Evolutionary conservation across 306 rosid species (phyloP), one percentile per base, ranked within the genome.

Genomic region (Cyamopsis tetragonoloba): DNA sequence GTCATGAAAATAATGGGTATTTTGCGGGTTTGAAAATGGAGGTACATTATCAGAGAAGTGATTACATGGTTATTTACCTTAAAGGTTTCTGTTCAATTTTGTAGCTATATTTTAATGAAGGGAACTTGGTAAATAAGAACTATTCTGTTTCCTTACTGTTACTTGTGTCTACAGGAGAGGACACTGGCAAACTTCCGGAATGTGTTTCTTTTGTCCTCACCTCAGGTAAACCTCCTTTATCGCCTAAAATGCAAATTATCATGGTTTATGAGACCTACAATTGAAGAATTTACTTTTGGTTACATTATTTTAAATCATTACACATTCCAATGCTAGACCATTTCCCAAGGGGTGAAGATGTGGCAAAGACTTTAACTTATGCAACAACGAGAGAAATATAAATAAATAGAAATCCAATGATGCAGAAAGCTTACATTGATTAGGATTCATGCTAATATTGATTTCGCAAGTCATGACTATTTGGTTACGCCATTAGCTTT

Each of bases 201-300:
- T 72, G 75, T 79, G 60, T 39, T 83, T 32, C 73, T 83, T 39
- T 57, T 83, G 44, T 83, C 87, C 10, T 83, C 87, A 17, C 87
- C 87, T 49, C 87, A 83, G 87, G 87, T 83, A 68, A 43, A 31
- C 37, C 62, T 6, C 34, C 32, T 72, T 51, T 17, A n/a, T 43
- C 27, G 69, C 68, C 59, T 65, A 9, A 47, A 11, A 38, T 62
- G 43, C 32, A 42, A 48, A 62, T 12, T 23, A 8, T 28, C 34
- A 41, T 28, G 12, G 39, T 39, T 66, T 60, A 32, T 55, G 44
- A 28, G 31, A 43, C 17, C 38, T 42, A 37, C 34, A 27, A 48
- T 49, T 13, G 30, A 57, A 24, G 46, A 43, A 12, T 46, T 15
- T 37, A 22, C 8, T 9, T 34, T 15, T 69, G 46, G 7, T 58